These are phyloP conservation scores for Fusarium gaditjirri DNA, from an alignment of 2,329 filamentous ascomycete species.

Conservation along the genomic window DNA sequence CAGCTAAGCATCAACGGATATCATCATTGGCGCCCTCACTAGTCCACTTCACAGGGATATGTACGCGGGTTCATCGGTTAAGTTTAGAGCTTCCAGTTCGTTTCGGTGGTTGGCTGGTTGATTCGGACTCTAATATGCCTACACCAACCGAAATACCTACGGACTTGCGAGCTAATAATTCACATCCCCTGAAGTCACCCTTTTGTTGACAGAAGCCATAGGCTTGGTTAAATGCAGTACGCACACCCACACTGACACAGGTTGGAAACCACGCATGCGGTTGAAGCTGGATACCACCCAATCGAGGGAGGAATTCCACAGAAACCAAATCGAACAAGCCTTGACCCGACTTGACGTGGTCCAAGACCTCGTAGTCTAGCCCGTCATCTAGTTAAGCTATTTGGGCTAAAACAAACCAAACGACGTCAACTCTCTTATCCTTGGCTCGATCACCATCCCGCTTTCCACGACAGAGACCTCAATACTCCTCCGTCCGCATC, in stretches of 20 bases:
- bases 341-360: constrained; percentile 29
- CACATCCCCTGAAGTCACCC: constrained; percentile 8
- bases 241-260: background rate
- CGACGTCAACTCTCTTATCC: constrained; percentile 39
- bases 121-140: background rate
- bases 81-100: constrained; percentile 29
- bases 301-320: constrained; percentile 23
- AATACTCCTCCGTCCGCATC: background rate
- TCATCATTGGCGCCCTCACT: constrained; percentile 32
- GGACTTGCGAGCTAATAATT: constrained; percentile 10
- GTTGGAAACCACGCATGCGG: constrained; percentile 24
- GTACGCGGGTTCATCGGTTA: constrained; percentile 33
- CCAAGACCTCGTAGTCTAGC: constrained; percentile 17
- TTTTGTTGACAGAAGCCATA: background rate
- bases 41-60: constrained; percentile 25
- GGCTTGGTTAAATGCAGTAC: constrained; percentile 13
- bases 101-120: constrained; percentile 3
- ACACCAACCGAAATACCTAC: constrained; percentile 15
- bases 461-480: constrained; percentile 20
- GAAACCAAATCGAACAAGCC: constrained; percentile 33
- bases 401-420: constrained; percentile 33
- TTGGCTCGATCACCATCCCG: constrained; percentile 21
- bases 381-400: constrained; percentile 21
- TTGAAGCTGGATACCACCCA: constrained; percentile 14
- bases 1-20: background rate